Percentiles rank a stretch among this genome's conserved stretches.
Evolutionary conservation across 805 yeast genomes (phyloP).

Genomic region (Metschnikowia reukaufii): DNA sequence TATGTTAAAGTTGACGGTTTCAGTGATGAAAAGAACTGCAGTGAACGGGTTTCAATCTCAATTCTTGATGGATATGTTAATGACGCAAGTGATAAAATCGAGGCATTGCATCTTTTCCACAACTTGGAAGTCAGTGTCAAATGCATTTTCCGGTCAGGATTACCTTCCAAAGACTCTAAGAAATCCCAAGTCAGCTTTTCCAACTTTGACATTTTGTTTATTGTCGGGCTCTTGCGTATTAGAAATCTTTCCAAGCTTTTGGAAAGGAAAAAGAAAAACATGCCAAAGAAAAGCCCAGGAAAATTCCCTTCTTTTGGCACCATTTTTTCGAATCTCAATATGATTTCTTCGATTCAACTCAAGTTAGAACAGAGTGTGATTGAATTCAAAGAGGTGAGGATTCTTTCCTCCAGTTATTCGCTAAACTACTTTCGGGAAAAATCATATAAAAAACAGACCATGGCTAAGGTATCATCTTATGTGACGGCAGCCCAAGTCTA

Average conservation of each 20-base stretch:
- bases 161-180: conserved; percentile 1
- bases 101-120: conserved; percentile 14
- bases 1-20: conserved; percentile 17
- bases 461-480: conserved; percentile 21
- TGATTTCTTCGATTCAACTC: conserved; percentile 15
- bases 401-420: conserved; percentile 18
- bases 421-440: conserved; percentile 13
- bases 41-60: conserved; percentile 6
- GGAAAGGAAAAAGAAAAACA: conserved; percentile 1
- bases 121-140: conserved; percentile 14
- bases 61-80: conserved; percentile 16
- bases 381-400: conserved; percentile 12
- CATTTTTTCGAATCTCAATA: conserved; percentile 9
- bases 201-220: conserved; percentile 10
- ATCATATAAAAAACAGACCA: conserved; percentile 16
- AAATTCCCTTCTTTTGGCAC: conserved; percentile 3
- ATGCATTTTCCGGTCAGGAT: conserved; percentile 10
- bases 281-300: neutral
- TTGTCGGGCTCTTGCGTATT: conserved; percentile 11
- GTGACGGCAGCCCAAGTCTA: conserved; percentile 29
- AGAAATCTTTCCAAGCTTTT: conserved; percentile 12
- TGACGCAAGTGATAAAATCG: conserved; percentile 1
- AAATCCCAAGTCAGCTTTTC: conserved; percentile 3
- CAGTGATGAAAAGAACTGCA: conserved; percentile 1
- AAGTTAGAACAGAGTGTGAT: conserved; percentile 20